Base-by-base conservation (phyloP, 768 basidiomycete genomes). In the Favolaschia claudopus region DNA sequence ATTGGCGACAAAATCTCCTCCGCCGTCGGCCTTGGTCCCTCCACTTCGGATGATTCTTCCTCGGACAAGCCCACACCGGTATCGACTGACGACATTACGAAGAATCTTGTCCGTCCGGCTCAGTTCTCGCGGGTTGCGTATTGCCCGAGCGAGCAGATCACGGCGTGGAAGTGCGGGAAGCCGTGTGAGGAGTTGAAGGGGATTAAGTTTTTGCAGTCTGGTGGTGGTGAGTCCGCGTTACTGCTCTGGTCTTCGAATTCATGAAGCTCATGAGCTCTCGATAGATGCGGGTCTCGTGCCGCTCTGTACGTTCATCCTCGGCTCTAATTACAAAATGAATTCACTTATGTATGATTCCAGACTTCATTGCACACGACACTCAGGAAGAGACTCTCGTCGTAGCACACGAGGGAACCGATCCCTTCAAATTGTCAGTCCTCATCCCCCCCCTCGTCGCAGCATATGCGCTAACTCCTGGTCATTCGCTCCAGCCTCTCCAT, bases 341-440 rank as follows among this genome's bases (percentile, higher is more conserved):
- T n/a, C n/a, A n/a, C 44, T 46, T 31, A 48, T 50, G 38, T 31
- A 31, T 25, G n/a, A 32, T 17, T 43, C 42, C 47, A 76, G 75
- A 72, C 57, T 77, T 71, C 48, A 69, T 80, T 38, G 79, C 77
- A 4, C 71, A 77, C 60, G 75, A 79, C 53, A 67, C 67, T 5
- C 58, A 67, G 3, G 66, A 66, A 10, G 60, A 75, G 38, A 70
- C 69, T 15, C 69, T 81, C 57, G 75, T 81, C 29, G 76, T 81
- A n/a, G 76, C 77, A 25, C 78, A 80, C 51, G 70, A 79, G 52
- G 79, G 78, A 15, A 79, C 78, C 9, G 66, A 79, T 39, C 56
- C 71, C 10, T 28, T 53, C 1, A 74, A 71, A 40, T 32, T 74
- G 76, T 74, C 32, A 33, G 72, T 69, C 14, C n/a, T 4, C 14